Evolutionary conservation across 2,329 filamentous ascomycete genomes (phyloP).

Genomic region (Monilinia aucupariae): DNA sequence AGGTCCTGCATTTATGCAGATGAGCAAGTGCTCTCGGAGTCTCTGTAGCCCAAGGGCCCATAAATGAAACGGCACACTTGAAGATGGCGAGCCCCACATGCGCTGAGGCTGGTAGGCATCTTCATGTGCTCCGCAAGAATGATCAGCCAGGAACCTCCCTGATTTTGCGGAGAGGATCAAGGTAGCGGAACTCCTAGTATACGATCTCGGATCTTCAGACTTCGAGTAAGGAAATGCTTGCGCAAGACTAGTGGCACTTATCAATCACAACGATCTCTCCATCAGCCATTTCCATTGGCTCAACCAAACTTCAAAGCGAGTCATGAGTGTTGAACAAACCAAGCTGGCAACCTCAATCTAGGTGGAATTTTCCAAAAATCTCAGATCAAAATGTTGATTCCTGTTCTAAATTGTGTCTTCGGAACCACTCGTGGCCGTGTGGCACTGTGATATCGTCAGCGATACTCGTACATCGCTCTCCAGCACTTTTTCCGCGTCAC

Average conservation of each 20-base stretch:
- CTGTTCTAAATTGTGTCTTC: neutral
- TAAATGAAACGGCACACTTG: neutral
- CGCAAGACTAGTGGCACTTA: neutral
- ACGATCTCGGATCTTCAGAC: neutral
- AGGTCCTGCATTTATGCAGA: neutral
- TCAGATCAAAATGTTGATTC: neutral
- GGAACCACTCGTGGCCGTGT: neutral
- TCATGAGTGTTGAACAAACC: neutral
- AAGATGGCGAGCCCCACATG: neutral
- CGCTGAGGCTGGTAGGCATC: neutral
- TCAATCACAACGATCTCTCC: neutral
- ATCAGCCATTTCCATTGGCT: neutral
- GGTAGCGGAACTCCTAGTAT: neutral
- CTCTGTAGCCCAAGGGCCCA: too few relatives aligned
- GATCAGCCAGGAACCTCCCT: neutral
- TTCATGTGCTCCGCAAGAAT: neutral
- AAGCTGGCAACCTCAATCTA: neutral
- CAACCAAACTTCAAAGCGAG: neutral
- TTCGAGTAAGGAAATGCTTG: conserved; percentile 6
- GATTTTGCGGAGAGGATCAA: neutral
- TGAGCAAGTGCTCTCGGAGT: neutral
- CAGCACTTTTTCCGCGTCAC: neutral
- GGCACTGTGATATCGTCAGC: neutral
- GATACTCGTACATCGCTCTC: neutral
- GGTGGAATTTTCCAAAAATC: neutral